Percentiles rank a stretch among this genome's conserved stretches.
These are phyloP conservation scores for Debaryomyces robertsiae DNA, from an alignment of 1,139 yeast species.

Conservation along the genomic window DNA sequence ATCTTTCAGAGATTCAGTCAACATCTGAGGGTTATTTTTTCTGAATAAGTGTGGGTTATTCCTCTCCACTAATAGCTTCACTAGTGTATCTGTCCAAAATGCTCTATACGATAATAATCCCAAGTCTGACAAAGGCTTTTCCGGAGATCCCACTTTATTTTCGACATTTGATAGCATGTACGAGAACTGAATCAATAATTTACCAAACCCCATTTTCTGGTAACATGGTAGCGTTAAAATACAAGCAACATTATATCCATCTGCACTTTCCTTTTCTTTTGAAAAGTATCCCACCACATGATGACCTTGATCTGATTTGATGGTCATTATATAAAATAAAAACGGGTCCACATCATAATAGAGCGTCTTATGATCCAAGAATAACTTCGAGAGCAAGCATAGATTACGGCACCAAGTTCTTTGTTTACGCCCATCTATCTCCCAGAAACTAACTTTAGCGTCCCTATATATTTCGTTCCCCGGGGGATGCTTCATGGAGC, in stretches of 20 bases:
- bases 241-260: conserved; percentile 96
- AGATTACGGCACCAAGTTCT: conserved; percentile 96
- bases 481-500: conserved; percentile 92
- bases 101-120: conserved; percentile 94
- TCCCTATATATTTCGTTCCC: conserved; percentile 97
- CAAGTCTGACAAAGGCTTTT: conserved; percentile 92
- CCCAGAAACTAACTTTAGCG: conserved; percentile 76
- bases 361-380: conserved; percentile 90
- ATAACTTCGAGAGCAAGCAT: conserved; percentile 83
- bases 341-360: conserved; percentile 98
- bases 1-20: conserved; percentile 25
- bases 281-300: conserved; percentile 96
- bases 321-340: conserved; percentile 91
- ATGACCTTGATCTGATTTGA: conserved; percentile 84
- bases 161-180: conserved; percentile 87
- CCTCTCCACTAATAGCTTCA: conserved; percentile 70
- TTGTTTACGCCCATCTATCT: conserved; percentile 94
- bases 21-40: conserved; percentile 39
- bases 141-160: conserved; percentile 93
- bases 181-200: conserved; percentile 87
- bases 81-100: conserved; percentile 91
- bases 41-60: conserved; percentile 42
- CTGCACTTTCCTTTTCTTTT: conserved; percentile 94
- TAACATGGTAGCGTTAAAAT: conserved; percentile 93
- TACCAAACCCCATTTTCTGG: conserved; percentile 93